Conservation (phyloP, 2,329 filamentous ascomycete genomes). For the Colletotrichum spinosum region DNA sequence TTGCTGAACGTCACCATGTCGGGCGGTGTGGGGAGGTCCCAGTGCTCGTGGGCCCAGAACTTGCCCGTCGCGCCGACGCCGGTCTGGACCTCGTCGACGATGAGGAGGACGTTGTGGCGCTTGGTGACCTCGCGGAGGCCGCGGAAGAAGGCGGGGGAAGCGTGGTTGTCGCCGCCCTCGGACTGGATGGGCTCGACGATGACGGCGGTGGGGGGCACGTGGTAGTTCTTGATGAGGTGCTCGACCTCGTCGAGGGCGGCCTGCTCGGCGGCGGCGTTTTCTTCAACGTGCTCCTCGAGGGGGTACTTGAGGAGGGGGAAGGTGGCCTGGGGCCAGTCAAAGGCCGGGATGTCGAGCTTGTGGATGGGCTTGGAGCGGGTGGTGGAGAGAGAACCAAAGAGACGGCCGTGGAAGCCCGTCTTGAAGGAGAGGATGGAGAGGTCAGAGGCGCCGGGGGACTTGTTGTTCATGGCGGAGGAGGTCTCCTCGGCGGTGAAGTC, state of each 20-base stretch:
- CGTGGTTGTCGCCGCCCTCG: slow-evolving; percentile 95
- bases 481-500: slow-evolving; percentile 86
- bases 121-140: slow-evolving; percentile 83
- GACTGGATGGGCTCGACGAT: slow-evolving; percentile 93
- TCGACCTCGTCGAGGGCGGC: slow-evolving; percentile 87
- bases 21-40: slow-evolving; percentile 81
- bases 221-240: slow-evolving; percentile 81
- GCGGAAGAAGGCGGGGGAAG: slow-evolving; percentile 87
- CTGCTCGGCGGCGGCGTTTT: slow-evolving; percentile 86
- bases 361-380: slow-evolving; percentile 94
- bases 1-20: slow-evolving; percentile 97
- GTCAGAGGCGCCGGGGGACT: slow-evolving; percentile 78
- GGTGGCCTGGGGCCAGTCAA: slow-evolving; percentile 92
- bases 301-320: slow-evolving; percentile 91
- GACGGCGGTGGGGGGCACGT: slow-evolving; percentile 82
- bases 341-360: slow-evolving; percentile 94
- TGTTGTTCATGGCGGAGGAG: slow-evolving; percentile 81
- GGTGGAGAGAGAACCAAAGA: slow-evolving; percentile 88
- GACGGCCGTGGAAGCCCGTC: slow-evolving; percentile 88
- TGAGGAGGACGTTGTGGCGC: slow-evolving; percentile 83
- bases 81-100: slow-evolving; percentile 95
- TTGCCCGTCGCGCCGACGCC: slow-evolving; percentile 92
- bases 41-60: slow-evolving; percentile 98
- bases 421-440: slow-evolving; percentile 92
- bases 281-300: slow-evolving; percentile 80